Evolutionary conservation across 2,329 filamentous ascomycete species (phyloP).

Genomic region (Fusarium redolens): DNA sequence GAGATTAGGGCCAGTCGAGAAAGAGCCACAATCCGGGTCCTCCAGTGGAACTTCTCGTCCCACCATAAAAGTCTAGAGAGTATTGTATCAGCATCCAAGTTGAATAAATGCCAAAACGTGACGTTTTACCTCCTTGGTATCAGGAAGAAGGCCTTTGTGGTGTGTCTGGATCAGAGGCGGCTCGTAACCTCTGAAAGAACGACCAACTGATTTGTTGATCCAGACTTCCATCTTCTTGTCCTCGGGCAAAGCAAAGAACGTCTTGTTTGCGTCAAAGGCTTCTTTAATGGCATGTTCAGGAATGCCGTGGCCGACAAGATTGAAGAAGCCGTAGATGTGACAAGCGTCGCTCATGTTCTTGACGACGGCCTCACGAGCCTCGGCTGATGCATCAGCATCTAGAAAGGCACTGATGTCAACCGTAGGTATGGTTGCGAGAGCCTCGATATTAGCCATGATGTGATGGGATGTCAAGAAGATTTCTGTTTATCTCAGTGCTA

Average conservation of each 20-base stretch:
- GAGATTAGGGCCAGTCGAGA: background rate
- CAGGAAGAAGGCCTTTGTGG: background rate
- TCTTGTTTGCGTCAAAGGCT: background rate
- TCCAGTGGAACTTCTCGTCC: background rate
- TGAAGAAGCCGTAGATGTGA: background rate
- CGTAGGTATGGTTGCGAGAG: too few species aligned
- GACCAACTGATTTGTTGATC: too few species aligned
- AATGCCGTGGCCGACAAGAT: background rate
- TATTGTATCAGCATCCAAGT: too few species aligned
- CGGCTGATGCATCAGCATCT: too few species aligned
- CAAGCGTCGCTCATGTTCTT: background rate
- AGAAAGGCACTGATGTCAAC: too few species aligned
- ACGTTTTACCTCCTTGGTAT: background rate
- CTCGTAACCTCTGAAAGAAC: background rate
- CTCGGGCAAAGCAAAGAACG: background rate
- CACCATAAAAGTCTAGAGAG: background rate
- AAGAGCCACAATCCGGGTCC: too few species aligned
- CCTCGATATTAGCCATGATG: too few species aligned
- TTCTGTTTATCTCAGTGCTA: too few species aligned
- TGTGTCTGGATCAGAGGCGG: too few species aligned
- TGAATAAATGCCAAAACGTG: too few species aligned
- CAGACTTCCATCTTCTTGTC: background rate
- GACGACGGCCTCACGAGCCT: too few species aligned
- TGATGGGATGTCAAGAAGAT: too few species aligned
- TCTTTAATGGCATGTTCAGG: background rate